phyloP scores from a whole-genome alignment of 176 grass and related monocot species.

The Raddia distichophylla region DNA sequence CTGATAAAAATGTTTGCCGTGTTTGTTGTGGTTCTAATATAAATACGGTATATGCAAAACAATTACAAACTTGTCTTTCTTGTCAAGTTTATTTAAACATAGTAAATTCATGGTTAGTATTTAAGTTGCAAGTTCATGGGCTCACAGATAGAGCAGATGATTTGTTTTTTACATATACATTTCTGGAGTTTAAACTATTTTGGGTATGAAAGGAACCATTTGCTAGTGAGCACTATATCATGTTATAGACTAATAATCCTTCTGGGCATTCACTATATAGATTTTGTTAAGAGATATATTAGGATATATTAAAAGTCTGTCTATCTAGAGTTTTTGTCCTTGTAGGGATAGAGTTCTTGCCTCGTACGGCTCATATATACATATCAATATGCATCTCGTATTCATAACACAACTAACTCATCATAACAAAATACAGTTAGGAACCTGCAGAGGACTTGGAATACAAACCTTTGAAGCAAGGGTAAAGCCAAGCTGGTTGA shows the following conservation, averaged over 20 bases:
- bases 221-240: neutral
- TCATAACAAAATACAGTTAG: slow-evolving; percentile 19
- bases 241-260: slow-evolving; percentile 20
- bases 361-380: too few relatives aligned
- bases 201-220: neutral
- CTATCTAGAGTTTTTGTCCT: too few relatives aligned
- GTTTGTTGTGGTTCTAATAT: neutral
- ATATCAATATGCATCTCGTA: too few relatives aligned
- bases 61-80: neutral
- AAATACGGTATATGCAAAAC: neutral
- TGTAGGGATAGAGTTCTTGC: too few relatives aligned
- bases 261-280: slow-evolving; percentile 10
- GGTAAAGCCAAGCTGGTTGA: slow-evolving; percentile 81
- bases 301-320: too few relatives aligned
- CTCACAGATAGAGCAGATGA: neutral
- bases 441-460: slow-evolving; percentile 19
- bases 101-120: slow-evolving; percentile 20
- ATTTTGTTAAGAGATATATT: too few relatives aligned
- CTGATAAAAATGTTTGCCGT: neutral
- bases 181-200: neutral
- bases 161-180: neutral
- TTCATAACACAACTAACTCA: neutral
- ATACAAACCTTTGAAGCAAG: slow-evolving; percentile 74
- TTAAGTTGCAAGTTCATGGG: neutral
- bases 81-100: neutral